phyloP scores from a whole-genome alignment of 2,329 filamentous ascomycete genomes.

The Fusarium coicis region DNA sequence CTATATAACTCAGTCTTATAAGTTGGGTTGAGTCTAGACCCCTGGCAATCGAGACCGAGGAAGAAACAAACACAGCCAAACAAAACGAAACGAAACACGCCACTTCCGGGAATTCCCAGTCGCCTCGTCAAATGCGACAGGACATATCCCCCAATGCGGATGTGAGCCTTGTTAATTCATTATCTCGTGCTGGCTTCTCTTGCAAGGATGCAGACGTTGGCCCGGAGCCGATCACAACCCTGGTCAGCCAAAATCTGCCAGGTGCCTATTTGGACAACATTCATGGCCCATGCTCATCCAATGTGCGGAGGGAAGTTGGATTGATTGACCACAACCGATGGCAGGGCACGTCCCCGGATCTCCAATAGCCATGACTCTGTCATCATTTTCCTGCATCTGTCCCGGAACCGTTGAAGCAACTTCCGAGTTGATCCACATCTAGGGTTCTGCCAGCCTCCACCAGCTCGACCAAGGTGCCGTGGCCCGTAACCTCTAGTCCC shows the following conservation, averaged over 20 bases:
- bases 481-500: slow-evolving; percentile 49
- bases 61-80: slow-evolving; percentile 32
- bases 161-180: slow-evolving; percentile 1
- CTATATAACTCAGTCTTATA: slow-evolving; percentile 43
- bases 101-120: slow-evolving; percentile 28
- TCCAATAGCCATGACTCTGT: slow-evolving; percentile 20
- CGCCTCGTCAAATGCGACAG: slow-evolving; percentile 15
- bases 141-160: slow-evolving; percentile 30
- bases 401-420: slow-evolving; percentile 37
- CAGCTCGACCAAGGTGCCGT: slow-evolving; percentile 56
- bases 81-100: slow-evolving; percentile 40
- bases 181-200: slow-evolving; percentile 7
- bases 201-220: slow-evolving; percentile 15
- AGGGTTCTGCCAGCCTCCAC: slow-evolving; percentile 53
- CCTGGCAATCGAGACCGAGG: slow-evolving; percentile 24
- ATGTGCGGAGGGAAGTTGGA: slow-evolving; percentile 24
- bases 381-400: slow-evolving; percentile 22
- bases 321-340: slow-evolving; percentile 26
- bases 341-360: slow-evolving; percentile 22
- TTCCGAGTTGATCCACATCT: slow-evolving; percentile 49
- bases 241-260: slow-evolving; percentile 10
- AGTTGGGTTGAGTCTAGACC: slow-evolving; percentile 22
- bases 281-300: slow-evolving; percentile 21
- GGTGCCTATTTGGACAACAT: slow-evolving; percentile 11
- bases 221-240: slow-evolving; percentile 27